A percentile compares a stretch with the other conserved stretches of the same genome.
These are phyloP conservation scores for Penicillium sp. DNA, from an alignment of 2,329 filamentous ascomycete species.

Conservation along the genomic window DNA sequence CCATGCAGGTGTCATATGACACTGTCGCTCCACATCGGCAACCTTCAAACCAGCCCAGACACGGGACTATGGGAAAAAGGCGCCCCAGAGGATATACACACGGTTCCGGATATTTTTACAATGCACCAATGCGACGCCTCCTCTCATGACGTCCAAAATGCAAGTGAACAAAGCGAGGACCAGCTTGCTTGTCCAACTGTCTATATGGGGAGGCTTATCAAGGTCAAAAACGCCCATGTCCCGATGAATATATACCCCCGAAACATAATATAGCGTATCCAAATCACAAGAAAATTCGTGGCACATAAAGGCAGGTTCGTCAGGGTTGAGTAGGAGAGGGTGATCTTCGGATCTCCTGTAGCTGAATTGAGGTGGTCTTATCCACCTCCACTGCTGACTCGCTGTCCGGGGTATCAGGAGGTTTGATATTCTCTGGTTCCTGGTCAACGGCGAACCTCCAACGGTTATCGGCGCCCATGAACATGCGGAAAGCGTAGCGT, in stretches of 20 bases:
- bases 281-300: slow-evolving; percentile 2
- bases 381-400: slow-evolving; percentile 9
- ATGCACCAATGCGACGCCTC: neutral
- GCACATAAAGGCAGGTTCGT: neutral
- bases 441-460: slow-evolving; percentile 30
- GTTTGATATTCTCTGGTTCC: slow-evolving; percentile 14
- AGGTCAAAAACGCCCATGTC: neutral
- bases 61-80: neutral
- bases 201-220: neutral
- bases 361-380: slow-evolving; percentile 18
- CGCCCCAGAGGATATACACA: neutral
- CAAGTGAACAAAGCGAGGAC: neutral
- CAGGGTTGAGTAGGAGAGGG: slow-evolving; percentile 1
- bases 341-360: slow-evolving; percentile 11
- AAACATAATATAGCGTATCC: neutral
- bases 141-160: neutral
- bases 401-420: neutral
- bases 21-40: neutral
- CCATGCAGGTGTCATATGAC: neutral
- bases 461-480: slow-evolving; percentile 22
- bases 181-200: slow-evolving; percentile 1
- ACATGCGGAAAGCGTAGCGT: slow-evolving; percentile 28
- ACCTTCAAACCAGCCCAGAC: neutral
- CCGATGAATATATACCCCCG: neutral
- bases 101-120: neutral